These are phyloP conservation scores for Meyerozyma athensensis DNA, from an alignment of 1,139 yeast genomes.

Conservation along the genomic window DNA sequence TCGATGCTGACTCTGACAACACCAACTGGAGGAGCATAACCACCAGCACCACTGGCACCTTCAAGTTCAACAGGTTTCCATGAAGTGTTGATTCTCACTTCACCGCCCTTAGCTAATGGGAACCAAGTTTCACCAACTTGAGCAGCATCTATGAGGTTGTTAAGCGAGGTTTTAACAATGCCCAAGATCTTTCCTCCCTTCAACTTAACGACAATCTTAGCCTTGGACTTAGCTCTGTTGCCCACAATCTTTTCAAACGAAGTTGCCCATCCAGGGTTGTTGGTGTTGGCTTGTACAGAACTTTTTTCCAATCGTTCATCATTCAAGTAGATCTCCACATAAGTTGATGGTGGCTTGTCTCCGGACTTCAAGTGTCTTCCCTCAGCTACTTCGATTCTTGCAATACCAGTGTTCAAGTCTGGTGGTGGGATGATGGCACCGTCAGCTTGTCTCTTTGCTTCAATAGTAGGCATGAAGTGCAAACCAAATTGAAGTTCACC, in stretches of 20 bases:
- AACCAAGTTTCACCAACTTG: conserved; percentile 78
- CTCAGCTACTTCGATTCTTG: conserved; percentile 50
- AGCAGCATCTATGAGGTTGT: conserved; percentile 69
- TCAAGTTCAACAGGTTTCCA: conserved; percentile 87
- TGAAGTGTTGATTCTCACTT: conserved; percentile 58
- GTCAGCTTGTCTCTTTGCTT: conserved; percentile 70
- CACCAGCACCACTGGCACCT: conserved; percentile 63
- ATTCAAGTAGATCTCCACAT: conserved; percentile 65
- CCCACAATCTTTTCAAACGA: conserved; percentile 67
- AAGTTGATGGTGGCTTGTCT: conserved; percentile 53
- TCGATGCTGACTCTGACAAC: conserved; percentile 72
- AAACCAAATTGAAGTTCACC: conserved; percentile 71
- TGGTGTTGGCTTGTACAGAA: conserved; percentile 53
- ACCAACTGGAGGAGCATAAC: conserved; percentile 91
- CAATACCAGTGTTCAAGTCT: conserved; percentile 89
- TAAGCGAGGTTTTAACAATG: conserved; percentile 58
- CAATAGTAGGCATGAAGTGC: conserved; percentile 74
- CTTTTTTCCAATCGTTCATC: conserved; percentile 58
- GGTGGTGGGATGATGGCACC: conserved; percentile 88
- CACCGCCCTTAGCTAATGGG: conserved; percentile 66
- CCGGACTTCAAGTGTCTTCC: conserved; percentile 46
- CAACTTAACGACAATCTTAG: conserved; percentile 61
- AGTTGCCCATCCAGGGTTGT: conserved; percentile 65
- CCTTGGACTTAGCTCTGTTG: conserved; percentile 66
- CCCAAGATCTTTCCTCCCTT: conserved; percentile 54